Evolutionary conservation across 169 alveolate species (phyloP).

Genomic region (Toxoplasma gondii): DNA sequence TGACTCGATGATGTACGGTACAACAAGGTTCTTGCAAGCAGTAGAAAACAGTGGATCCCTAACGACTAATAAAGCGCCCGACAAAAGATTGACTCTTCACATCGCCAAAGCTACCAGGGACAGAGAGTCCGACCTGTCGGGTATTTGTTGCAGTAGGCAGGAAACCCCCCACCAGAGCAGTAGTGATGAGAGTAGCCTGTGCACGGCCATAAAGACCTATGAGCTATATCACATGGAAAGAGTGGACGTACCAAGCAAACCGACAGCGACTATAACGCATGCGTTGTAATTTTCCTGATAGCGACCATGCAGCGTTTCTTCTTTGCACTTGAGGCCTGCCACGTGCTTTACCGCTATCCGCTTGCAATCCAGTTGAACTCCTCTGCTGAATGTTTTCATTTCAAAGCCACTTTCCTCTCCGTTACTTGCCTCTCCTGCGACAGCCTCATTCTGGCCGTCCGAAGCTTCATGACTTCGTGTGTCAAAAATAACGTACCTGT

Average conservation of each 20-base stretch:
- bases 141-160: slow-evolving; percentile 66
- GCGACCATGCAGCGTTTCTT: not conserved
- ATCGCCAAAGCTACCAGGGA: not conserved
- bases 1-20: slow-evolving; percentile 63
- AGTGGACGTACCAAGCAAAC: slow-evolving; percentile 37
- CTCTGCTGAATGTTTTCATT: slow-evolving; percentile 38
- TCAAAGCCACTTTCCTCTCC: slow-evolving; percentile 15
- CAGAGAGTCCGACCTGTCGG: slow-evolving; percentile 44
- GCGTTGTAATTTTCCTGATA: slow-evolving; percentile 63
- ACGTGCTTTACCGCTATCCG: slow-evolving; percentile 52
- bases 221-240: not conserved
- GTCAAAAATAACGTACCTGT: slow-evolving; percentile 6
- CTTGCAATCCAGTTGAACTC: slow-evolving; percentile 45
- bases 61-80: slow-evolving; percentile 2
- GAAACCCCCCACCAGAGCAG: slow-evolving; percentile 63
- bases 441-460: not conserved
- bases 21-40: slow-evolving; percentile 63
- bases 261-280: slow-evolving; percentile 54
- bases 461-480: not conserved
- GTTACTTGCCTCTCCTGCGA: slow-evolving; percentile 13
- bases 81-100: not conserved
- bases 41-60: slow-evolving; percentile 64
- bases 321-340: not conserved
- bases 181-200: slow-evolving; percentile 50
- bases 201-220: not conserved